These are phyloP conservation scores for Akanthomyces dipterigenus DNA, from an alignment of 2,329 filamentous ascomycete genomes.

Conservation along the genomic window DNA sequence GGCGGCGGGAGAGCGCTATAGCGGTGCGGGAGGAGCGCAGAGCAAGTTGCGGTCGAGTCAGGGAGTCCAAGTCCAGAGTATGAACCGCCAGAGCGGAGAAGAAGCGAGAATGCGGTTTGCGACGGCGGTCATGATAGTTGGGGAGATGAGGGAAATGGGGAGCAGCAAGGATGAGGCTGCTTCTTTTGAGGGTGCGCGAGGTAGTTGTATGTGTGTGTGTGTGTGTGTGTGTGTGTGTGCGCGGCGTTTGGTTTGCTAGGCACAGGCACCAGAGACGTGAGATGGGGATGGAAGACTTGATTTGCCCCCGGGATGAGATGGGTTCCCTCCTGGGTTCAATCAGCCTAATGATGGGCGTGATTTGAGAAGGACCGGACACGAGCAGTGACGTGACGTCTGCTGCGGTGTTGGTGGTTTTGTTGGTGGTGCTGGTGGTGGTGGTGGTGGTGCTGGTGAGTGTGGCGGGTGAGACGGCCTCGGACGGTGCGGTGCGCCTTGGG, in stretches of 20 bases:
- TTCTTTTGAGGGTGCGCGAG: not conserved
- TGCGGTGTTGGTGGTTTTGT: not conserved
- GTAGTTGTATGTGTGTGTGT: not conserved
- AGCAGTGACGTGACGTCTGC: not conserved
- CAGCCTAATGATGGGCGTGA: not conserved
- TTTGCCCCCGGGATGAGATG: not conserved
- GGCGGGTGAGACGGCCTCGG: constrained; percentile 14
- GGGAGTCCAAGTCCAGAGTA: constrained; percentile 11
- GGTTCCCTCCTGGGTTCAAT: not conserved
- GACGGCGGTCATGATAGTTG: constrained; percentile 9
- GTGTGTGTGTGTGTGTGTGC: not conserved
- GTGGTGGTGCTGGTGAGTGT: constrained; percentile 17
- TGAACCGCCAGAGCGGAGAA: constrained; percentile 12
- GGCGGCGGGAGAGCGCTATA: constrained; percentile 1
- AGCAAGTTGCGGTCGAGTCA: constrained; percentile 6
- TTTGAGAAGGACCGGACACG: not conserved
- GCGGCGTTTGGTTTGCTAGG: not conserved
- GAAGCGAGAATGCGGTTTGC: constrained; percentile 6
- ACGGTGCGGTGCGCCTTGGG: not conserved
- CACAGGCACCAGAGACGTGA: not conserved
- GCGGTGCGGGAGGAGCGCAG: not conserved
- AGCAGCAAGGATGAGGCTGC: constrained; percentile 2
- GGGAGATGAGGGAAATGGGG: not conserved
- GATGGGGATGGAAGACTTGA: not conserved
- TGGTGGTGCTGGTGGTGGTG: constrained; percentile 11